Evolutionary conservation across 2,329 filamentous ascomycete genomes (phyloP).

Genomic region (Drechslerella stenobrocha): DNA sequence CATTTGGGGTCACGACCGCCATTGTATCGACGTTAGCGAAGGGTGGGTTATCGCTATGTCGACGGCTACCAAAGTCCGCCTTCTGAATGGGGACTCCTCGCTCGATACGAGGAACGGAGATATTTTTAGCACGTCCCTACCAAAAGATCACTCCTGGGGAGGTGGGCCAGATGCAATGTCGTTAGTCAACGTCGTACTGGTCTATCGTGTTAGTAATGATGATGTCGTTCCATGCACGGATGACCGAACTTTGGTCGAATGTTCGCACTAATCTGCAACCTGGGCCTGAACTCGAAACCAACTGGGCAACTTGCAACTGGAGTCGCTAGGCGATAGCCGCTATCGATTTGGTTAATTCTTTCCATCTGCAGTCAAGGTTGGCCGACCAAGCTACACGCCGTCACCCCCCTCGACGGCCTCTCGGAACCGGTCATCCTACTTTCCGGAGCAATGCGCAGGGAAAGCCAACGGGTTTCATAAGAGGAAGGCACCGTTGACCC

Average conservation of each 20-base stretch:
- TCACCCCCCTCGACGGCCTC: conserved; percentile 30
- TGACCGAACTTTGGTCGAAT: background rate
- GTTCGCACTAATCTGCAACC: background rate
- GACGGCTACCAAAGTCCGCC: background rate
- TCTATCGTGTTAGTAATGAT: background rate
- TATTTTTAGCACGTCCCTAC: conserved; percentile 1
- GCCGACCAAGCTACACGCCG: conserved; percentile 8
- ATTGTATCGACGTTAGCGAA: background rate
- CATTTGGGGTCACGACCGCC: background rate
- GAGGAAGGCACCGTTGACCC: conserved; percentile 37
- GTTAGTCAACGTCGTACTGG: background rate
- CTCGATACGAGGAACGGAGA: background rate
- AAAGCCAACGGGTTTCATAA: conserved; percentile 41
- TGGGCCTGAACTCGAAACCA: conserved; percentile 2
- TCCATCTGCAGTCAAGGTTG: too few relatives aligned
- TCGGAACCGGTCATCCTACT: conserved; percentile 42
- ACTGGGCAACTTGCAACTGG: background rate
- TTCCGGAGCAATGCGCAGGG: conserved; percentile 44
- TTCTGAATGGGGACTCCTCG: background rate
- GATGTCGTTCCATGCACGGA: too few relatives aligned
- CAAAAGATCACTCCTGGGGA: background rate
- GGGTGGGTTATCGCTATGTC: background rate
- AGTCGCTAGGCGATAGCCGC: too few relatives aligned
- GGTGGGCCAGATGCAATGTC: background rate
- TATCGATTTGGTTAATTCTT: too few relatives aligned